Evolutionary conservation across 2,329 filamentous ascomycete species (phyloP).

Genomic region (Diplodia sapinea): DNA sequence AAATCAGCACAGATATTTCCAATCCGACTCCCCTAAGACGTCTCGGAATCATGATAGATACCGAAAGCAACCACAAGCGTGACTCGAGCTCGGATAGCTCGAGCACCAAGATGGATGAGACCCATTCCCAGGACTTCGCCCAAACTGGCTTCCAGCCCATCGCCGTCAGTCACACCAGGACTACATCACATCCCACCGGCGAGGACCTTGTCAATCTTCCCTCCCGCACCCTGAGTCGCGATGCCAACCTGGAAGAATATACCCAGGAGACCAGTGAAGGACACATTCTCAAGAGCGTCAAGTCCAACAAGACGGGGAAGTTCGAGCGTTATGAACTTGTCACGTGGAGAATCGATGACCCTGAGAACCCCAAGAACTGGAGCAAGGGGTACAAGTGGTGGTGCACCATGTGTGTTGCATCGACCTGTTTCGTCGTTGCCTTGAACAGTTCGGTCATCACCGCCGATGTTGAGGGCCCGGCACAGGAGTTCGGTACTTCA

Average conservation of each 20-base stretch:
- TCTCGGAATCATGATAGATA: conserved; percentile 11
- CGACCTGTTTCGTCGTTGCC: conserved; percentile 56
- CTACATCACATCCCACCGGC: conserved; percentile 33
- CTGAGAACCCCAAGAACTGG: conserved; percentile 87
- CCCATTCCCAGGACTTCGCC: conserved; percentile 26
- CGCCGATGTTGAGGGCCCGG: conserved; percentile 70
- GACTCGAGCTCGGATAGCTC: conserved; percentile 28
- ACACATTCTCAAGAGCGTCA: conserved; percentile 62
- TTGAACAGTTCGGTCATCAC: conserved; percentile 75
- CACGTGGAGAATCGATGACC: conserved; percentile 73
- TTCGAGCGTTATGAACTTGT: conserved; percentile 65
- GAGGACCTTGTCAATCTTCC: conserved; percentile 64
- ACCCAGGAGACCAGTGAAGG: conserved; percentile 66
- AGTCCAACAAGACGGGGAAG: conserved; percentile 61
- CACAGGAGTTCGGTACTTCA: conserved; percentile 69
- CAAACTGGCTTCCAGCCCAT: conserved; percentile 30
- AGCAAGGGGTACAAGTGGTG: conserved; percentile 76
- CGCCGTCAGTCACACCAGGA: conserved; percentile 9
- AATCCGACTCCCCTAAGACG: conserved; percentile 5
- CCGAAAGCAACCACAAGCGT: conserved; percentile 7
- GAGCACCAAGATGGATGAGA: conserved; percentile 24
- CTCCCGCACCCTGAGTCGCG: conserved; percentile 65
- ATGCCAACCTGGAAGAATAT: conserved; percentile 67
- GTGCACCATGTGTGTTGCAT: conserved; percentile 81
- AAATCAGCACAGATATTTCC: conserved; percentile 12